phyloP scores from a whole-genome alignment of 2,329 filamentous ascomycete genomes.

The Didymella pinodella region DNA sequence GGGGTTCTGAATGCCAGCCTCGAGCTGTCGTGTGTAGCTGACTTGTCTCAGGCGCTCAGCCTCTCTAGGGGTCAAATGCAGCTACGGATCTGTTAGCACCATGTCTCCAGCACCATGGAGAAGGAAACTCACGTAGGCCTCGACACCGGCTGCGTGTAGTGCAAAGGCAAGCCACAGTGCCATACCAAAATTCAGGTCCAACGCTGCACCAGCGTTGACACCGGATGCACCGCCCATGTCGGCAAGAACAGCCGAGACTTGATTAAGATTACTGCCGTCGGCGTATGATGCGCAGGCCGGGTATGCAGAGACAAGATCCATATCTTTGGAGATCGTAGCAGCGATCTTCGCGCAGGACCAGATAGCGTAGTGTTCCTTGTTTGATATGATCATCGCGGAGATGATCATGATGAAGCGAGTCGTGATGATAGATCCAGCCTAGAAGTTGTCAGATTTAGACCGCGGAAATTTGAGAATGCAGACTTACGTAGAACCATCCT shows the following conservation, averaged over 20 bases:
- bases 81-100: conserved; percentile 13
- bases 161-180: conserved; percentile 62
- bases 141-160: conserved; percentile 56
- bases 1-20: conserved; percentile 61
- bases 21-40: conserved; percentile 64
- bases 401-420: conserved; percentile 59
- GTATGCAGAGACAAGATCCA: conserved; percentile 44
- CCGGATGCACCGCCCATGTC: conserved; percentile 31
- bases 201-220: conserved; percentile 52
- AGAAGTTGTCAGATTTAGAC: conserved; percentile 9
- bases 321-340: conserved; percentile 40
- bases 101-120: no score
- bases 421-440: conserved; percentile 63
- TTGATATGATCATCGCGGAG: conserved; percentile 52
- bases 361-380: conserved; percentile 46
- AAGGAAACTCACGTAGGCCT: conserved; percentile 53
- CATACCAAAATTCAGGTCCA: conserved; percentile 61
- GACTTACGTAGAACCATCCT: conserved; percentile 41
- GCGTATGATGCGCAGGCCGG: conserved; percentile 57
- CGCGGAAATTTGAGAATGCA: neutral
- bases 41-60: conserved; percentile 62
- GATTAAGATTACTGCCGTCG: conserved; percentile 39
- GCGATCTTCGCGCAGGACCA: conserved; percentile 61
- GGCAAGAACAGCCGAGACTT: conserved; percentile 36
- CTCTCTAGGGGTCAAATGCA: conserved; percentile 60